Percentiles rank a stretch among this genome's conserved stretches.
Conservation (phyloP, 306 rosid genomes). For the Betula pendula region DNA sequence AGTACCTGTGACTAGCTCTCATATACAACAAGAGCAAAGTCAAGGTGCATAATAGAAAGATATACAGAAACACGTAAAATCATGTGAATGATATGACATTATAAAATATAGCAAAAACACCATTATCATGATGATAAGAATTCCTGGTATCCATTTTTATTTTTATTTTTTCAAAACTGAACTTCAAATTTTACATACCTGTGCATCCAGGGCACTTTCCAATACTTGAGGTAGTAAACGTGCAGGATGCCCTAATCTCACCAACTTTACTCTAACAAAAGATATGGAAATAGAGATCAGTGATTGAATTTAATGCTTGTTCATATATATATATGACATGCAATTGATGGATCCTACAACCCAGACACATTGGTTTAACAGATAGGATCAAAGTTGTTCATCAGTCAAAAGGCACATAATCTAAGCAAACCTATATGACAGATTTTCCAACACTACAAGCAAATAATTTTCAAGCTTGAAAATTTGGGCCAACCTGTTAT, state of each 20-base stretch:
- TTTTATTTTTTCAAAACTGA: not conserved
- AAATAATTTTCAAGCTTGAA: too few relatives aligned
- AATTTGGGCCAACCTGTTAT: too few relatives aligned
- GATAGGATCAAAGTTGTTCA: slow-evolving; percentile 6
- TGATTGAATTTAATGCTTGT: too few relatives aligned
- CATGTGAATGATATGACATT: not conserved
- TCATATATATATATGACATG: too few relatives aligned
- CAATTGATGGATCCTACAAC: not conserved
- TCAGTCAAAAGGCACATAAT: not conserved
- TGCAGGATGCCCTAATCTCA: slow-evolving; percentile 98
- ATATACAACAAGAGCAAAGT: slow-evolving; percentile 1
- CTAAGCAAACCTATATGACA: not conserved
- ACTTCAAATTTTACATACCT: slow-evolving; percentile 44
- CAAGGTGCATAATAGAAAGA: not conserved
- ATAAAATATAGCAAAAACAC: not conserved
- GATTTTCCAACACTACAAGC: not conserved
- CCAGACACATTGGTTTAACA: not conserved
- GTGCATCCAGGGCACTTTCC: slow-evolving; percentile 96
- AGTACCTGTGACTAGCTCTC: not conserved
- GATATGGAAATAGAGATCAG: slow-evolving; percentile 14
- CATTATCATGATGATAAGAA: not conserved
- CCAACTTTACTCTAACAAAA: slow-evolving; percentile 79
- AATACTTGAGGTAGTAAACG: slow-evolving; percentile 96
- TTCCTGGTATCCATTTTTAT: not conserved
- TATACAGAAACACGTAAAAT: not conserved